phyloP scores from a whole-genome alignment of 805 yeast species.

The Starmerella sp. region DNA sequence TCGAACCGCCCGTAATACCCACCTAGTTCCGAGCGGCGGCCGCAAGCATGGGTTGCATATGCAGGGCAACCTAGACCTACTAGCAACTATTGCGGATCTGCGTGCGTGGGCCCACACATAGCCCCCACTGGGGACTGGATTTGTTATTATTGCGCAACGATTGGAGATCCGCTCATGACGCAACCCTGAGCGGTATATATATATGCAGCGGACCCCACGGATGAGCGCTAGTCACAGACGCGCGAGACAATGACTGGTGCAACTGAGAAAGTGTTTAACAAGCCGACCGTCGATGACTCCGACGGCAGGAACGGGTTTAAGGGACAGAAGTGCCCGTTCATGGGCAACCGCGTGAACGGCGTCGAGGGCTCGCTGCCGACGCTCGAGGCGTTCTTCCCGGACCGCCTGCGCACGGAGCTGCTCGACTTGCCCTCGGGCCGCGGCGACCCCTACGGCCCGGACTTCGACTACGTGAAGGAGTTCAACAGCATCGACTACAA shows the following conservation, averaged over 20 bases:
- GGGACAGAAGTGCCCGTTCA: not conserved
- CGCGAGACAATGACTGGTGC: not conserved
- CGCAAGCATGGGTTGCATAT: no score
- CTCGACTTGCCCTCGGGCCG: conserved; percentile 11
- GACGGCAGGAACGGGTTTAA: not conserved
- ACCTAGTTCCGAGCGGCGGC: no score
- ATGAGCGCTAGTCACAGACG: no score
- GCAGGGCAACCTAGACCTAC: not conserved
- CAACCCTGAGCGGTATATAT: not conserved
- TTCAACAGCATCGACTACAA: conserved; percentile 13
- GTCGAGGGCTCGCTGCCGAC: conserved; percentile 16
- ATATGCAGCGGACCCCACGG: not conserved
- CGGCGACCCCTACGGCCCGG: conserved; percentile 11
- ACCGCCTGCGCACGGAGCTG: conserved; percentile 16
- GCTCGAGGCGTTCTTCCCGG: conserved; percentile 15
- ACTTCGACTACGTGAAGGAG: conserved; percentile 12
- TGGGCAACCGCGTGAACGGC: conserved; percentile 13
- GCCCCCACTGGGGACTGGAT: not conserved
- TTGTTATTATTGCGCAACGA: not conserved
- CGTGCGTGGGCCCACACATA: not conserved
- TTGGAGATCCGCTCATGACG: not conserved
- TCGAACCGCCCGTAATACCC: no score
- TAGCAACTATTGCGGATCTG: not conserved
- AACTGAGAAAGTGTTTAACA: not conserved
- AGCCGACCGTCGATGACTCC: not conserved